phyloP scores from a whole-genome alignment of 768 basidiomycete species.

The Thelephora aurantiotincta region DNA sequence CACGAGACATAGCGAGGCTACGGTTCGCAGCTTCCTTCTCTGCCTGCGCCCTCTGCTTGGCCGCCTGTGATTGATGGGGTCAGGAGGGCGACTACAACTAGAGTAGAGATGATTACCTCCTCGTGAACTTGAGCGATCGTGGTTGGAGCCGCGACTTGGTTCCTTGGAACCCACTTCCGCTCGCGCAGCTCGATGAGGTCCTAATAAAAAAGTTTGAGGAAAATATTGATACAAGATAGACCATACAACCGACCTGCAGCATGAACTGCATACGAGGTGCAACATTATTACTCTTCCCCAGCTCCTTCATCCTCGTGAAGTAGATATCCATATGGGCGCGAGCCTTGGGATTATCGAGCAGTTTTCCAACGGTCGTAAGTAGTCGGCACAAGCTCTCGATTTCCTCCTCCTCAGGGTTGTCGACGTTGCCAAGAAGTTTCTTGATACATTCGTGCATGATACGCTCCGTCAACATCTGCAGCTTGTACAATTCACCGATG shows the following conservation, averaged over 20 bases:
- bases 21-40: constrained; percentile 54
- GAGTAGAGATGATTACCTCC: constrained; percentile 35
- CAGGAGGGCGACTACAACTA: constrained; percentile 2
- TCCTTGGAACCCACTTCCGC: constrained; percentile 68
- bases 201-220: constrained; percentile 24
- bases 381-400: constrained; percentile 94
- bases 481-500: constrained; percentile 96
- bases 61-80: constrained; percentile 35
- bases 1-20: constrained; percentile 71
- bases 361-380: constrained; percentile 73
- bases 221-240: constrained; percentile 3
- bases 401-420: constrained; percentile 95
- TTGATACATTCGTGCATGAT: constrained; percentile 99
- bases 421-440: constrained; percentile 85
- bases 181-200: constrained; percentile 84
- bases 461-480: constrained; percentile 95
- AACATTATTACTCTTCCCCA: constrained; percentile 61
- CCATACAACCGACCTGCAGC: constrained; percentile 57
- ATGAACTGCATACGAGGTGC: constrained; percentile 88
- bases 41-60: constrained; percentile 79
- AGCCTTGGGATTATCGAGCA: constrained; percentile 72
- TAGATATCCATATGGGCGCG: constrained; percentile 84
- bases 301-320: constrained; percentile 80
- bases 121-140: constrained; percentile 87
- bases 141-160: constrained; percentile 60